These are phyloP conservation scores for Biancaea sappan DNA, from an alignment of 306 rosid genomes.

Conservation along the genomic window DNA sequence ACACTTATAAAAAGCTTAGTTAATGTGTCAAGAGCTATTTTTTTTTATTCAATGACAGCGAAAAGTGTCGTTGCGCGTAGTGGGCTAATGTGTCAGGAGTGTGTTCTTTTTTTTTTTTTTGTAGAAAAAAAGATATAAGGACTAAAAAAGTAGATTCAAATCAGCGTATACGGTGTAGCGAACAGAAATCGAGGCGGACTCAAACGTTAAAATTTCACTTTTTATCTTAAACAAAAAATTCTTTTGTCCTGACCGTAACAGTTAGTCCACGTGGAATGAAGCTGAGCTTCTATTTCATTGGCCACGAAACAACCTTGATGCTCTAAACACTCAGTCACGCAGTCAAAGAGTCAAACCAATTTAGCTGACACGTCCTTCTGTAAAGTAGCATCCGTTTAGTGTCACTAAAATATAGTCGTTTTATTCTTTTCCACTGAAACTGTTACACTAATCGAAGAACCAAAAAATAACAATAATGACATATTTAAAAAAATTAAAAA, in stretches of 20 bases:
- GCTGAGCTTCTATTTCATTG: not conserved
- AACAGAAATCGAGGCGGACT: not conserved
- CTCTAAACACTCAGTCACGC: conserved; percentile 24
- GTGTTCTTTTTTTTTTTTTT: not conserved
- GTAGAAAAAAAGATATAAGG: not conserved
- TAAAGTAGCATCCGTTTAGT: conserved; percentile 2
- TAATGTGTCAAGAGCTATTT: too few relatives aligned
- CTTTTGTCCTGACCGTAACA: not conserved
- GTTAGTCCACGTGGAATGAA: conserved; percentile 22
- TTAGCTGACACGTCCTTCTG: conserved; percentile 23
- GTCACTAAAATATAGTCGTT: not conserved
- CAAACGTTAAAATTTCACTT: not conserved
- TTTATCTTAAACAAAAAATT: too few relatives aligned
- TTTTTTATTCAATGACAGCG: too few relatives aligned
- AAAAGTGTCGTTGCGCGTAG: too few relatives aligned
- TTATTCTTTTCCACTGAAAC: conserved; percentile 4
- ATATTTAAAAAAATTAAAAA: not conserved
- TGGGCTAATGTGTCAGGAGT: not conserved
- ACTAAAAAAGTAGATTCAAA: not conserved
- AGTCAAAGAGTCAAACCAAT: conserved; percentile 54
- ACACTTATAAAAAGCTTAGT: too few relatives aligned
- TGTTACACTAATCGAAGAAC: conserved; percentile 29
- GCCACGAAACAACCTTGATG: conserved; percentile 37
- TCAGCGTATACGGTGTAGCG: not conserved
- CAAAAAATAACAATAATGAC: conserved; percentile 7